Conservation (phyloP, 2,329 filamentous ascomycete species). For the Emergomyces pasteurianus region DNA sequence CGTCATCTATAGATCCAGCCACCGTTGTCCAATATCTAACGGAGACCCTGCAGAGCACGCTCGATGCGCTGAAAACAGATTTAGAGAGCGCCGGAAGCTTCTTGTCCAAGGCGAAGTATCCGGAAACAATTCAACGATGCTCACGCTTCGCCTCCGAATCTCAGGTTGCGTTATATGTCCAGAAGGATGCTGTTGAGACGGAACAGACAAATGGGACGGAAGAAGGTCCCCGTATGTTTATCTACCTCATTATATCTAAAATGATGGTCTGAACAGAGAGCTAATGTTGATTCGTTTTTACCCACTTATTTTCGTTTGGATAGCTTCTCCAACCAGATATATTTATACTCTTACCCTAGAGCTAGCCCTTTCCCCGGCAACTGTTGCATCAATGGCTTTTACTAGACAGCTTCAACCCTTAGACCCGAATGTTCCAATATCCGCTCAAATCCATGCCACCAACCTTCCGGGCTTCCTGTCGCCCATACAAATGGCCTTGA, state of each 20-base stretch:
- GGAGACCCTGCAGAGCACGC: constrained; percentile 57
- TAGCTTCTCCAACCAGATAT: constrained; percentile 38
- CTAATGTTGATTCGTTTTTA: neutral
- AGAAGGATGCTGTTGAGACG: constrained; percentile 48
- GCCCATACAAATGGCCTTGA: constrained; percentile 52
- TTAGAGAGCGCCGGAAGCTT: constrained; percentile 72
- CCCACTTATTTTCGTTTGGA: neutral
- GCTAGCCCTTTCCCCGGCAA: constrained; percentile 58
- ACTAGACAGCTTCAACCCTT: constrained; percentile 83
- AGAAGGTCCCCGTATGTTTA: constrained; percentile 30
- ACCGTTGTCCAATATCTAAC: constrained; percentile 60
- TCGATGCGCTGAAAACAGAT: constrained; percentile 65
- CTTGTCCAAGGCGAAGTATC: constrained; percentile 57
- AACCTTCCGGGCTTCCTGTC: constrained; percentile 76
- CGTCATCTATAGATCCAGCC: constrained; percentile 47
- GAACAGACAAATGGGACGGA: constrained; percentile 32
- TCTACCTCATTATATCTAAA: neutral
- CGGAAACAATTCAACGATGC: constrained; percentile 77
- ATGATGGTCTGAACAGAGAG: neutral
- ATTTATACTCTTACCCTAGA: constrained; percentile 72
- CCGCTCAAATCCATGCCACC: constrained; percentile 81
- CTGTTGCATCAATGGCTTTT: constrained; percentile 78
- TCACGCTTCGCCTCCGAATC: constrained; percentile 79
- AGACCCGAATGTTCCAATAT: constrained; percentile 68
- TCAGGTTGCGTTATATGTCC: constrained; percentile 79